phyloP scores from a whole-genome alignment of 1,139 yeast genomes.

The Kazachstania sp. region DNA sequence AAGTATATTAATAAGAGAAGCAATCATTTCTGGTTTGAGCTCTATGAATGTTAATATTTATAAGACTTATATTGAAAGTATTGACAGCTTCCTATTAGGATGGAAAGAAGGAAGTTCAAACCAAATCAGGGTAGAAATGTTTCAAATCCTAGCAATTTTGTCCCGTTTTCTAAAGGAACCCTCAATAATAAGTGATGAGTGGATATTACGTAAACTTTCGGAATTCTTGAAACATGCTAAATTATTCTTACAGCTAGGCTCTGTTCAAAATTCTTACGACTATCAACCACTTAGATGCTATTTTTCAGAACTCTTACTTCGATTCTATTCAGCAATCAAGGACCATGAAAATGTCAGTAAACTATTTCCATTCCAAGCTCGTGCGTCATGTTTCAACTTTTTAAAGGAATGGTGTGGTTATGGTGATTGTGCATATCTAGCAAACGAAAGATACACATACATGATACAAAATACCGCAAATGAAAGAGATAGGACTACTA shows the following conservation, averaged over 20 bases:
- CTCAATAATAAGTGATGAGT: conserved; percentile 52
- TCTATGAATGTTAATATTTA: conserved; percentile 87
- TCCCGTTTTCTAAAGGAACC: conserved; percentile 51
- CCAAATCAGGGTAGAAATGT: conserved; percentile 61
- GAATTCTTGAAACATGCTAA: conserved; percentile 59
- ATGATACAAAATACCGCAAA: conserved; percentile 46
- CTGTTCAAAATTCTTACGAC: conserved; percentile 58
- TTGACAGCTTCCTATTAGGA: conserved; percentile 52
- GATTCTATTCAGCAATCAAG: conserved; percentile 49
- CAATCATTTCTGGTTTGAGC: conserved; percentile 78
- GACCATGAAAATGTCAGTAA: conserved; percentile 32
- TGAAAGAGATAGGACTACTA: conserved; percentile 35
- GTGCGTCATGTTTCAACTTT: conserved; percentile 73
- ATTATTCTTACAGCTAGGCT: conserved; percentile 47
- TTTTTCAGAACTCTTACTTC: conserved; percentile 70
- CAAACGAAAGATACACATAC: conserved; percentile 56
- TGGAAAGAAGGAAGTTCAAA: conserved; percentile 43
- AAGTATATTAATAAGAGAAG: conserved; percentile 68
- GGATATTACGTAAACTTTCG: conserved; percentile 59
- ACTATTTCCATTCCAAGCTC: conserved; percentile 77
- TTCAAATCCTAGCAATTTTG: conserved; percentile 69
- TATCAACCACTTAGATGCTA: conserved; percentile 72
- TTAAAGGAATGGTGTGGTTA: conserved; percentile 93
- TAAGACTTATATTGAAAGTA: conserved; percentile 69
- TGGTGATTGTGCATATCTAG: conserved; percentile 55